Evolutionary conservation across 2,329 filamentous ascomycete genomes (phyloP), one percentile per base, ranked within the genome.

Genomic region (Alternaria solani): DNA sequence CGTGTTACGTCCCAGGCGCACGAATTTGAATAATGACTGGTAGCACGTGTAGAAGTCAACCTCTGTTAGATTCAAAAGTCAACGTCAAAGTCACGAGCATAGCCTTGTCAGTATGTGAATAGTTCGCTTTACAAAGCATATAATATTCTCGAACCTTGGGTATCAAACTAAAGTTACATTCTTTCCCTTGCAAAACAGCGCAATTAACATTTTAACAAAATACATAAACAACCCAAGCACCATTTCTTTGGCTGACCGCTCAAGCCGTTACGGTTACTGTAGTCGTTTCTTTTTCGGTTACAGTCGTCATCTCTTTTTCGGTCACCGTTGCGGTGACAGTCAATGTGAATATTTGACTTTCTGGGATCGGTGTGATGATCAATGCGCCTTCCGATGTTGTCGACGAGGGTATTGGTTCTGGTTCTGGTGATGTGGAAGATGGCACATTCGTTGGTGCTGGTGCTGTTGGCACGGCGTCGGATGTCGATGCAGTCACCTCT

Each of bases 331-430:
- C 67, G 14, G 74, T 76, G 9, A 69, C 71, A 1, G 75, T 78
- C 16, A 78, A 64, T 0, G 75, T 77, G n/a, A 77, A 75, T 0
- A 77, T 62, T 57, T 75, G 74, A 43, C 66, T 72, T 4, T 69
- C 67, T 30, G 72, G 64, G 52, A 78, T 76, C 4, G 73, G 74
- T 18, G 72, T 75, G 12, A 76, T 71, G 32, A 77, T 71, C n/a
- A 78, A 41, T 6, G 69, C 70, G 2, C 68, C 67, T 43, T 71
- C 70, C 1, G 73, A 71, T 5, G 65, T 68, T 23, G 63, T 46
- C 4, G 59, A 47, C 14, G 59, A 48, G 43, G 61, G 34, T 3
- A 41, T 23, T 16, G 58, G 55, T 7, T 48, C 34, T 43, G 65
- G 44, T 5, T 34, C 57, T 49, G 53, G 46, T 5, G 62, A 32